Percentiles rank a stretch among this genome's conserved stretches.
Evolutionary conservation across 257 asterid species (phyloP).

Genomic region (Solanum commersonii): DNA sequence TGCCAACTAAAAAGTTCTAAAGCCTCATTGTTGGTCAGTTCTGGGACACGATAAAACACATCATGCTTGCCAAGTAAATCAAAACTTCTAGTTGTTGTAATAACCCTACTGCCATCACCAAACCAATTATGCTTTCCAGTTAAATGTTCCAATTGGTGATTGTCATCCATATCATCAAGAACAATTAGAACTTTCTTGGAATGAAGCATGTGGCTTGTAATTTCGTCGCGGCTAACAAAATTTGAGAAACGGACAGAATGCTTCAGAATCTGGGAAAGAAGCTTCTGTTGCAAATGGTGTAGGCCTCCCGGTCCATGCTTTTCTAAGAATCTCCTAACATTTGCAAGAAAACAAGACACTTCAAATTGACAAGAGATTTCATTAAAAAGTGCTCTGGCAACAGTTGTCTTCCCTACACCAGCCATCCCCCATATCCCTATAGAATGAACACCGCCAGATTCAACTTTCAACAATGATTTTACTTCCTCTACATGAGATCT

Average conservation of each 20-base stretch:
- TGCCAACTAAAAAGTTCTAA: not conserved
- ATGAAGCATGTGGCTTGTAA: not conserved
- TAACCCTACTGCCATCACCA: not conserved
- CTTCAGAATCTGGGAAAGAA: not conserved
- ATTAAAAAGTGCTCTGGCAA: not conserved
- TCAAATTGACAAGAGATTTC: not conserved
- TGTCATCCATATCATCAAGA: not conserved
- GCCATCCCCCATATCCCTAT: not conserved
- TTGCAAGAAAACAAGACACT: not conserved
- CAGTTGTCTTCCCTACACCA: conserved; percentile 1
- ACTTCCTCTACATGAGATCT: not conserved
- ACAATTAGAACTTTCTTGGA: not conserved
- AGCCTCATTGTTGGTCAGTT: not conserved
- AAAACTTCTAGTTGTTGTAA: not conserved
- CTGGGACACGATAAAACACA: not conserved
- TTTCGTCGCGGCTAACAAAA: not conserved
- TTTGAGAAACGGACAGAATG: not conserved
- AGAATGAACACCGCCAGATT: not conserved
- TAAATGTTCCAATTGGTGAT: not conserved
- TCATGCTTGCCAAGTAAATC: not conserved
- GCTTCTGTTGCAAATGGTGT: not conserved
- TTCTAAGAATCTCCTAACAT: not conserved
- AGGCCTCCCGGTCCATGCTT: not conserved
- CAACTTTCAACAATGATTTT: not conserved
- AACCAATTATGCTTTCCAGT: not conserved